Conservation (phyloP, 192 early-diverging fungal species). For the Linnemannia exigua region DNA sequence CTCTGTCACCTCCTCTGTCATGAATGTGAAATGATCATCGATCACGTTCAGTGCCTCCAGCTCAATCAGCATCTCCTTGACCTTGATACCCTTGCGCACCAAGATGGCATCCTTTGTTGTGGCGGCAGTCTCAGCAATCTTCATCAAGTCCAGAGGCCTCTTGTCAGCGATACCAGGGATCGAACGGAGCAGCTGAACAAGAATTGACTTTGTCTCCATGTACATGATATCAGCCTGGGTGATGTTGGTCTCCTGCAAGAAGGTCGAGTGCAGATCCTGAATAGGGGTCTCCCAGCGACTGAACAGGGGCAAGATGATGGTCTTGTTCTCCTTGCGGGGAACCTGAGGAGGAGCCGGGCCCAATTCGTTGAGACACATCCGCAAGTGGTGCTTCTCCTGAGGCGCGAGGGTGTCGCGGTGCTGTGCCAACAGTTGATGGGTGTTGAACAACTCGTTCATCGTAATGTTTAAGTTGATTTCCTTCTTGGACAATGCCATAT, state of each 20-base stretch:
- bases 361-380: conserved; percentile 83
- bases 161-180: conserved; percentile 78
- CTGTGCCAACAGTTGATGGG: conserved; percentile 85
- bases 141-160: conserved; percentile 71
- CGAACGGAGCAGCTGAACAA: conserved; percentile 94
- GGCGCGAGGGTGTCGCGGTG: conserved; percentile 87
- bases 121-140: conserved; percentile 87
- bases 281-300: conserved; percentile 89
- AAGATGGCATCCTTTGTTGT: conserved; percentile 89
- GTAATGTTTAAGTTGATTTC: conserved; percentile 91
- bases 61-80: conserved; percentile 93
- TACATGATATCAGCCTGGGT: conserved; percentile 97
- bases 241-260: conserved; percentile 88
- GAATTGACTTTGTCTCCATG: conserved; percentile 94
- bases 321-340: conserved; percentile 83
- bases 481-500: conserved; percentile 94
- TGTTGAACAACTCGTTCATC: conserved; percentile 96
- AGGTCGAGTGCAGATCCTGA: conserved; percentile 71
- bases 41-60: conserved; percentile 84
- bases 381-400: conserved; percentile 84
- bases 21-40: conserved; percentile 84
- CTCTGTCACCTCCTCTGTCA: conserved; percentile 91
- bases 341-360: conserved; percentile 82
- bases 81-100: conserved; percentile 96
- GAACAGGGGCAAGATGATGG: conserved; percentile 80